Evolutionary conservation across 1,284 basidiomycete species (phyloP).

Genomic region (Puccinia coronata): DNA sequence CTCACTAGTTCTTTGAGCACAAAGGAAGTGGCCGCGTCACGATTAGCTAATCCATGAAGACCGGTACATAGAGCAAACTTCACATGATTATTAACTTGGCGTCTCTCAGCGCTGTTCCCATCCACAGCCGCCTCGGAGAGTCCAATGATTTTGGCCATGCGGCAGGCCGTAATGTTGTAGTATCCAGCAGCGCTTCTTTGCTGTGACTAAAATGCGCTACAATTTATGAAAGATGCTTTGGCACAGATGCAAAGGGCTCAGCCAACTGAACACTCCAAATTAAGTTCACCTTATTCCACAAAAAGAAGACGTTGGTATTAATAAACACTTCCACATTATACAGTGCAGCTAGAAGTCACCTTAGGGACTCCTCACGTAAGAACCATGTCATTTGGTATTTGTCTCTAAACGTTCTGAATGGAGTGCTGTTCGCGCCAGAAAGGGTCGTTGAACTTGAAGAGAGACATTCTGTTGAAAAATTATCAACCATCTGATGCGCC

Average conservation of each 20-base stretch:
- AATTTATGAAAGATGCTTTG: not conserved
- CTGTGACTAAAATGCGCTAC: not conserved
- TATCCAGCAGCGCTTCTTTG: not conserved
- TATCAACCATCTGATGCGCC: not conserved
- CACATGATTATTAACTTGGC: too few species aligned
- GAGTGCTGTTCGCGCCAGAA: not conserved
- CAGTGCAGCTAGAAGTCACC: not conserved
- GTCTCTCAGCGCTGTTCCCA: not conserved
- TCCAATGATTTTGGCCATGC: not conserved
- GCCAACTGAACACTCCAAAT: not conserved
- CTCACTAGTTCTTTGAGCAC: not conserved
- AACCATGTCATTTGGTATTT: not conserved
- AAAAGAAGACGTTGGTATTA: not conserved
- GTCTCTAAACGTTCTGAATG: not conserved
- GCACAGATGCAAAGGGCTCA: constrained; percentile 5
- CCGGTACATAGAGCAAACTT: too few species aligned
- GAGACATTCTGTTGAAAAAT: not conserved
- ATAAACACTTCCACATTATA: not conserved
- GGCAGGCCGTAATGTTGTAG: not conserved
- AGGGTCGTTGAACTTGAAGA: not conserved
- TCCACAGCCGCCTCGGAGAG: not conserved
- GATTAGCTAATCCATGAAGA: not conserved
- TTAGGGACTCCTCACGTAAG: not conserved
- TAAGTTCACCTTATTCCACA: not conserved
- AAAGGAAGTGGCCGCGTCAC: not conserved